A percentile compares a stretch with the other conserved stretches of the same genome.
Conservation (phyloP, 768 basidiomycete species). For the Rhodotorula taiwanensis region DNA sequence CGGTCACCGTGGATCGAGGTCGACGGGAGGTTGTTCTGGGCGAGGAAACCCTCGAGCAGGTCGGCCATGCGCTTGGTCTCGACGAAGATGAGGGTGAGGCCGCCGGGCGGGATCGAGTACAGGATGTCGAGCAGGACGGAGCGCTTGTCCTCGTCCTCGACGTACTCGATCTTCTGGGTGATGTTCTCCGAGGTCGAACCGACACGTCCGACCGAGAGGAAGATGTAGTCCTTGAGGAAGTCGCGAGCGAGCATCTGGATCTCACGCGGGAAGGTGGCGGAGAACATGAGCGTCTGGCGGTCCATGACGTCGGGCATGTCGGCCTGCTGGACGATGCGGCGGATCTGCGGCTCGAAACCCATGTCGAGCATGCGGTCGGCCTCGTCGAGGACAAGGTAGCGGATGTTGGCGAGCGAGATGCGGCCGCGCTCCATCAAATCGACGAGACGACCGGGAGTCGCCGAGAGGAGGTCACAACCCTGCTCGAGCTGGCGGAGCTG, state of each 20-base stretch:
- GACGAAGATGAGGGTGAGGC: slow-evolving; percentile 90
- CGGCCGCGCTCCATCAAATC: slow-evolving; percentile 96
- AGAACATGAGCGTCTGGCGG: slow-evolving; percentile 99
- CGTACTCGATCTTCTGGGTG: slow-evolving; percentile 91
- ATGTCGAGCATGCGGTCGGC: slow-evolving; percentile 99
- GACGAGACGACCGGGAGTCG: slow-evolving; percentile 94
- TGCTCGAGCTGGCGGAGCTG: slow-evolving; percentile 91
- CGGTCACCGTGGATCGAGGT: slow-evolving; percentile 98
- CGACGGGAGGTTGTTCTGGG: slow-evolving; percentile 69
- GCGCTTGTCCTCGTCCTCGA: slow-evolving; percentile 94
- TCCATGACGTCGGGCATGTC: slow-evolving; percentile 92
- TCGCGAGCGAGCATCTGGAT: slow-evolving; percentile 94
- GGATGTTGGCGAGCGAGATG: slow-evolving; percentile 91
- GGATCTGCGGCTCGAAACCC: slow-evolving; percentile 99
- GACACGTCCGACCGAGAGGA: slow-evolving; percentile 96
- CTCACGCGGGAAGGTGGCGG: slow-evolving; percentile 97
- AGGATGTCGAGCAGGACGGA: slow-evolving; percentile 93
- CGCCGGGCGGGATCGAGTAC: slow-evolving; percentile 64
- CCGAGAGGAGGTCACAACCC: slow-evolving; percentile 92
- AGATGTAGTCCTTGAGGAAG: slow-evolving; percentile 97
- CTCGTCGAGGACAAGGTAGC: slow-evolving; percentile 96
- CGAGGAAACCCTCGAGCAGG: slow-evolving; percentile 91
- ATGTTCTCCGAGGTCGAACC: slow-evolving; percentile 99
- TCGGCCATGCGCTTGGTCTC: slow-evolving; percentile 99
- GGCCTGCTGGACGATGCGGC: slow-evolving; percentile 93